Evolutionary conservation across 2,329 filamentous ascomycete genomes (phyloP).

Genomic region (Neobulgaria alba): DNA sequence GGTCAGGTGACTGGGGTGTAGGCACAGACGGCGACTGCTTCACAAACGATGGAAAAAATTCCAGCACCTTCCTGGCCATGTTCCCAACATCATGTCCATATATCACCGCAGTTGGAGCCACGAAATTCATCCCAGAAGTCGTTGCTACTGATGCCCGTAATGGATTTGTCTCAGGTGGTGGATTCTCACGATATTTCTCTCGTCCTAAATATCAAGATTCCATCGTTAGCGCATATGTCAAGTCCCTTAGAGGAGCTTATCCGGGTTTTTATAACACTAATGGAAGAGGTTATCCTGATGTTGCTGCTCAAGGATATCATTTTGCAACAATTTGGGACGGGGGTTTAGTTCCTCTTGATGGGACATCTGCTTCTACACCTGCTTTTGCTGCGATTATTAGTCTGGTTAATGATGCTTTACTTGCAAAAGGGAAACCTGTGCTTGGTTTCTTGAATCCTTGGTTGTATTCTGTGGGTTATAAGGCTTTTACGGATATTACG

Average conservation of each 20-base stretch:
- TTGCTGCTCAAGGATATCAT: constrained; percentile 47
- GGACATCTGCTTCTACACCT: constrained; percentile 37
- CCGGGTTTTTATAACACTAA: constrained; percentile 34
- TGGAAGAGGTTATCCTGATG: constrained; percentile 42
- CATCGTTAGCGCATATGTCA: constrained; percentile 35
- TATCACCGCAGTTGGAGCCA: constrained; percentile 18
- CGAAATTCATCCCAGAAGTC: constrained; percentile 17
- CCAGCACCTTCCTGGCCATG: constrained; percentile 41
- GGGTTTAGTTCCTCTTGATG: constrained; percentile 33
- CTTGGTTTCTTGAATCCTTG: constrained; percentile 37
- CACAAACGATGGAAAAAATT: constrained; percentile 48
- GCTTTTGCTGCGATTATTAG: constrained; percentile 47
- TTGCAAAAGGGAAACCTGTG: constrained; percentile 39
- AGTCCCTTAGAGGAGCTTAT: constrained; percentile 36
- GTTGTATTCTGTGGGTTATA: constrained; percentile 30
- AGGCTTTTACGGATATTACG: constrained; percentile 33
- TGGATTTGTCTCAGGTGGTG: constrained; percentile 31
- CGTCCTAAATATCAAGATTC: constrained; percentile 38
- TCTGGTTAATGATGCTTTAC: constrained; percentile 52
- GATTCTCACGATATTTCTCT: constrained; percentile 43
- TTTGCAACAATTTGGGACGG: constrained; percentile 36
- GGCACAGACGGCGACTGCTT: constrained; percentile 33
- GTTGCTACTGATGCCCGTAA: constrained; percentile 25
- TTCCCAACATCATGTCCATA: constrained; percentile 40
- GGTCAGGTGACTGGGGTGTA: constrained; percentile 45